These are phyloP conservation scores for Calocybe gambosa DNA, from an alignment of 1,284 basidiomycete genomes.

Conservation along the genomic window DNA sequence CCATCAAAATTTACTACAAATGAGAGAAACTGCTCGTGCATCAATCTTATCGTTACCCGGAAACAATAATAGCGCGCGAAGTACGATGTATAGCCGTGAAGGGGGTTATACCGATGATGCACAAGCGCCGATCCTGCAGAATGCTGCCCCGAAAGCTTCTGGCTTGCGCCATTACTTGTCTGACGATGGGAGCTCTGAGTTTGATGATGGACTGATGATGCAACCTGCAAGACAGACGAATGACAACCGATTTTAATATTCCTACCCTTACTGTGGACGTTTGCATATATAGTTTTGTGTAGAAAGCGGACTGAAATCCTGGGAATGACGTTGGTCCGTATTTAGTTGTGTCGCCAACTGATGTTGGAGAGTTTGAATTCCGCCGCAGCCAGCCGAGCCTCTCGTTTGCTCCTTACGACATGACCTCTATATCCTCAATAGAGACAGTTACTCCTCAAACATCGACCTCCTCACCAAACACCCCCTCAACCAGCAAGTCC, in stretches of 20 bases:
- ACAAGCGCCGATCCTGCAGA: conserved; percentile 45
- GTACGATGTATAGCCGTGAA: conserved; percentile 42
- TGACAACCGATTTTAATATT: conserved; percentile 25
- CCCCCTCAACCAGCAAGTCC: conserved; percentile 24
- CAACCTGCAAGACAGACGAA: conserved; percentile 21
- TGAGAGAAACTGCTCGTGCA: conserved; percentile 64
- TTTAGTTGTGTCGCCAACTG: neutral
- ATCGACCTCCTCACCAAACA: conserved; percentile 32
- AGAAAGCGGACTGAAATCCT: neutral
- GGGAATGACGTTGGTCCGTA: neutral
- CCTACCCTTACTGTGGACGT: neutral
- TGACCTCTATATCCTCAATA: conserved; percentile 20
- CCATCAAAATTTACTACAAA: conserved; percentile 71
- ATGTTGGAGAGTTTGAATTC: neutral
- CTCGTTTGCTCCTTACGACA: conserved; percentile 1
- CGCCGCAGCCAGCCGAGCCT: neutral
- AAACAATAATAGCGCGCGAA: conserved; percentile 39
- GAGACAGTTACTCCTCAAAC: conserved; percentile 24
- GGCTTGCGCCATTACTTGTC: conserved; percentile 49
- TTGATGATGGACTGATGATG: conserved; percentile 41
- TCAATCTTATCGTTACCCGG: conserved; percentile 52
- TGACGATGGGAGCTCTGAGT: conserved; percentile 41
- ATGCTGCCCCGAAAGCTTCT: conserved; percentile 42
- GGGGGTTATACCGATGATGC: conserved; percentile 47
- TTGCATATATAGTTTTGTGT: neutral